phyloP scores from a whole-genome alignment of 371 early-diverging fungal species.

The Mucor irregularis region DNA sequence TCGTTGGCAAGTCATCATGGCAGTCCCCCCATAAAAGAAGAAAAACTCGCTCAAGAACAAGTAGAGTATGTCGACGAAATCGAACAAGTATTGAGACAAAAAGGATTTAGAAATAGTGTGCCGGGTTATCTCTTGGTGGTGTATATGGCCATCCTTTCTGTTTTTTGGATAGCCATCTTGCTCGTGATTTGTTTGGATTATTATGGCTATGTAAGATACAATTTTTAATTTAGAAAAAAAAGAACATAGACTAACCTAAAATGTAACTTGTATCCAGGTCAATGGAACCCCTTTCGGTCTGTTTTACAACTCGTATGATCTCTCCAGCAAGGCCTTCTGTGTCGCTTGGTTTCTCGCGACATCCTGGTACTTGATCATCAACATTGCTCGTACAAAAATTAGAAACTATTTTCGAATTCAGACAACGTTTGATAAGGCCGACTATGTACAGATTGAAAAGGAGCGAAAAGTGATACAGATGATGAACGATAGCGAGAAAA shows the following conservation, averaged over 20 bases:
- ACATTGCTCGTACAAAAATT: slow-evolving; percentile 36
- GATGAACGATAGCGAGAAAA: slow-evolving; percentile 17
- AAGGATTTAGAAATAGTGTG: slow-evolving; percentile 49
- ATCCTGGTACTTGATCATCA: slow-evolving; percentile 58
- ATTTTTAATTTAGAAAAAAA: no score
- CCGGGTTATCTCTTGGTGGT: slow-evolving; percentile 45
- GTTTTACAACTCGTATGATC: slow-evolving; percentile 44
- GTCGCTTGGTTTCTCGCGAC: slow-evolving; percentile 66
- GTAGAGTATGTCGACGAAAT: background rate
- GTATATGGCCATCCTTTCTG: slow-evolving; percentile 44
- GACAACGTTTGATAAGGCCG: slow-evolving; percentile 36
- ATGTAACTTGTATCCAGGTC: slow-evolving; percentile 1
- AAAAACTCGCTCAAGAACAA: background rate
- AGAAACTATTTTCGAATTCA: slow-evolving; percentile 62
- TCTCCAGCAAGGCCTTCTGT: slow-evolving; percentile 61
- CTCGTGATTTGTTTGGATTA: slow-evolving; percentile 63
- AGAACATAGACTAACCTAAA: no score
- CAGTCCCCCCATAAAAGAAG: background rate
- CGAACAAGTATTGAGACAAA: slow-evolving; percentile 9
- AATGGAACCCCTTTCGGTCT: slow-evolving; percentile 16
- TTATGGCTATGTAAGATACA: slow-evolving; percentile 50
- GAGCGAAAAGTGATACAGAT: slow-evolving; percentile 49
- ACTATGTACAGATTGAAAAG: slow-evolving; percentile 61
- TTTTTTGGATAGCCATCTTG: slow-evolving; percentile 59
- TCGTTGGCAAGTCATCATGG: background rate